phyloP scores from a whole-genome alignment of 139 green algal species.

The Volvox africanus region DNA sequence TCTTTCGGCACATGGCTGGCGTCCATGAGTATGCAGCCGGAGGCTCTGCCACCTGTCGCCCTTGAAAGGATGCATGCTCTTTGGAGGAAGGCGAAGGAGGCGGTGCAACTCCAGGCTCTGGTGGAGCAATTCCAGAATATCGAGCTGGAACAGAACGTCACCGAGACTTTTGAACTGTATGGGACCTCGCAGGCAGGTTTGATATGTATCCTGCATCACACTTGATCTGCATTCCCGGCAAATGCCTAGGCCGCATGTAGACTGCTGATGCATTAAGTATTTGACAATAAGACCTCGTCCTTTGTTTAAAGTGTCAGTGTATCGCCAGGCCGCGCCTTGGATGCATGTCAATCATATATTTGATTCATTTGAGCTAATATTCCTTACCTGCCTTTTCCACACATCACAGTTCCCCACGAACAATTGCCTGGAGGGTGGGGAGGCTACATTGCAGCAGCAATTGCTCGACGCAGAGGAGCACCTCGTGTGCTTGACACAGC shows the following conservation, averaged over 20 bases:
- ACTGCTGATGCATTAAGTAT: too few species aligned
- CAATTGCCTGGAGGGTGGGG: background rate
- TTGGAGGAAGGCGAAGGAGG: slow-evolving; percentile 22
- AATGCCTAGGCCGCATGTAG: too few species aligned
- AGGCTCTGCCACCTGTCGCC: background rate
- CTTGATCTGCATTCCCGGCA: too few species aligned
- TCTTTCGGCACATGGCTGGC: slow-evolving; percentile 21
- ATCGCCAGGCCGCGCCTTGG: too few species aligned
- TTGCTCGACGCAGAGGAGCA: background rate
- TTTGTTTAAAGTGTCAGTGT: too few species aligned
- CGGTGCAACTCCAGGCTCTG: background rate
- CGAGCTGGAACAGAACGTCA: background rate
- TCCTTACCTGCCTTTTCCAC: too few species aligned
- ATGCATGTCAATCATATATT: too few species aligned
- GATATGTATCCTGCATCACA: too few species aligned
- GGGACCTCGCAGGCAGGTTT: too few species aligned
- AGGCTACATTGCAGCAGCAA: background rate
- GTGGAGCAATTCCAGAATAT: slow-evolving; percentile 14
- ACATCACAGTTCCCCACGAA: slow-evolving; percentile 16
- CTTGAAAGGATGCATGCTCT: slow-evolving; percentile 21
- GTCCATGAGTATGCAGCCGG: background rate
- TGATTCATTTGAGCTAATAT: too few species aligned
- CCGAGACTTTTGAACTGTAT: too few species aligned
- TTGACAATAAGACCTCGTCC: too few species aligned
- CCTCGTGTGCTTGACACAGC: background rate